These are phyloP conservation scores for Maudiozyma barnettii DNA, from an alignment of 805 yeast species.

Conservation along the genomic window DNA sequence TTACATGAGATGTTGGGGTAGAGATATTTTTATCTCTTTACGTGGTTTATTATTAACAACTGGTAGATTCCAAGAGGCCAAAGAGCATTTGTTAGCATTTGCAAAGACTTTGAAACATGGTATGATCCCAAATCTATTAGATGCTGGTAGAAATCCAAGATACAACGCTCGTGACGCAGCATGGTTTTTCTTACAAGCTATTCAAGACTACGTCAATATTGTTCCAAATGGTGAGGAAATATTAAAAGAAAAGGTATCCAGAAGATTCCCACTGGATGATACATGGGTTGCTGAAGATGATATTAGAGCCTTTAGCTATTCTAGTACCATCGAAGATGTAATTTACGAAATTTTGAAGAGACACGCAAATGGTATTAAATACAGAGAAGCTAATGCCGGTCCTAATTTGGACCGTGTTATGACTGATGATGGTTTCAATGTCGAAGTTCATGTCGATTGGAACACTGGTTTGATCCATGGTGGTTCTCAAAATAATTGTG, in stretches of 20 bases:
- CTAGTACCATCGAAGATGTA: conserved; percentile 62
- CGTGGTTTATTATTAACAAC: conserved; percentile 75
- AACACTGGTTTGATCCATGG: conserved; percentile 78
- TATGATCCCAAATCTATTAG: conserved; percentile 82
- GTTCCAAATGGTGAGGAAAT: conserved; percentile 65
- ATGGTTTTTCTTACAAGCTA: conserved; percentile 86
- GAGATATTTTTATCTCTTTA: conserved; percentile 85
- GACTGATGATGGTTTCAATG: conserved; percentile 88
- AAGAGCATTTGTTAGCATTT: conserved; percentile 70
- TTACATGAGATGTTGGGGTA: conserved; percentile 97
- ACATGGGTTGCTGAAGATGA: conserved; percentile 60
- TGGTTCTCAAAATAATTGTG: conserved; percentile 88
- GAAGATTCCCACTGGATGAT: conserved; percentile 89
- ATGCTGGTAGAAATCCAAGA: conserved; percentile 88
- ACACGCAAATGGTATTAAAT: conserved; percentile 81
- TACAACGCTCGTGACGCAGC: conserved; percentile 95
- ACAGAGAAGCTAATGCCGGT: conserved; percentile 94
- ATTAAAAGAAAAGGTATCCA: conserved; percentile 58
- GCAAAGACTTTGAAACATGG: conserved; percentile 93
- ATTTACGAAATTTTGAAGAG: conserved; percentile 75
- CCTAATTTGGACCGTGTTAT: conserved; percentile 79
- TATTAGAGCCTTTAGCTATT: conserved; percentile 65
- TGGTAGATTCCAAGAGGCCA: conserved; percentile 72
- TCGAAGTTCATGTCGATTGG: conserved; percentile 78
- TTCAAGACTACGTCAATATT: conserved; percentile 65